Percentiles rank a stretch among this genome's conserved stretches.
Conservation (phyloP, 1,284 basidiomycete genomes). For the Tilletia walkeri region DNA sequence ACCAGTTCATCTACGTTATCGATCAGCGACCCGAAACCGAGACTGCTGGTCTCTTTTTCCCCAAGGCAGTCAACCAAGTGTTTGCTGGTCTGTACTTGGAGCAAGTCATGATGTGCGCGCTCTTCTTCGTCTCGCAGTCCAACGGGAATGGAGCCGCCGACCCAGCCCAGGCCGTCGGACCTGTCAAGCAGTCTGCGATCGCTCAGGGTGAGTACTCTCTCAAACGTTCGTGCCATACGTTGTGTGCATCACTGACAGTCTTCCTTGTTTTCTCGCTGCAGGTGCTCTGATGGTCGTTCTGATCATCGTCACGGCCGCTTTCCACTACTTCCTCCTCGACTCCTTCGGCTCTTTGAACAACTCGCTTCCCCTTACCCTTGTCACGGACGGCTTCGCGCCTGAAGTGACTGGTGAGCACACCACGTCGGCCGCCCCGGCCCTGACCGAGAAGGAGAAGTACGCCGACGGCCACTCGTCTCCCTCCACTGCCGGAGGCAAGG, state of each 20-base stretch:
- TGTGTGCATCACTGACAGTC: neutral
- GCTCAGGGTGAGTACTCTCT: constrained; percentile 29
- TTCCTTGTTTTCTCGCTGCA: constrained; percentile 5
- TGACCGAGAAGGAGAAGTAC: constrained; percentile 7
- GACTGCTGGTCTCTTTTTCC: constrained; percentile 93
- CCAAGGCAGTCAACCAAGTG: constrained; percentile 84
- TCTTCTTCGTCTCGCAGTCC: constrained; percentile 42
- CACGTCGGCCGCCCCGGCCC: neutral
- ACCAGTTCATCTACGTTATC: constrained; percentile 60
- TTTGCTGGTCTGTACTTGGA: constrained; percentile 70
- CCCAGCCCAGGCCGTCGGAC: constrained; percentile 22
- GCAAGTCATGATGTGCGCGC: constrained; percentile 46
- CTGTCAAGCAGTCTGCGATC: constrained; percentile 37
- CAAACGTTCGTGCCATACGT: neutral
- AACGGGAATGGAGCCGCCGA: neutral
- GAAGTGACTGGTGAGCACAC: neutral
- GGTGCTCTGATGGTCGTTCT: constrained; percentile 79
- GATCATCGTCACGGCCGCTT: constrained; percentile 72
- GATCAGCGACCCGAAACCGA: constrained; percentile 73
- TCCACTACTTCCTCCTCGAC: constrained; percentile 55
- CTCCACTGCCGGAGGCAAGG: constrained; percentile 11
- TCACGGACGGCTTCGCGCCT: constrained; percentile 17
- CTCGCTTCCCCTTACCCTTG: constrained; percentile 41
- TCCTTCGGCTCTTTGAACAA: constrained; percentile 43
- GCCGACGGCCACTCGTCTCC: neutral